These are phyloP conservation scores for Priceomyces castillae DNA, from an alignment of 805 yeast species.

Conservation along the genomic window DNA sequence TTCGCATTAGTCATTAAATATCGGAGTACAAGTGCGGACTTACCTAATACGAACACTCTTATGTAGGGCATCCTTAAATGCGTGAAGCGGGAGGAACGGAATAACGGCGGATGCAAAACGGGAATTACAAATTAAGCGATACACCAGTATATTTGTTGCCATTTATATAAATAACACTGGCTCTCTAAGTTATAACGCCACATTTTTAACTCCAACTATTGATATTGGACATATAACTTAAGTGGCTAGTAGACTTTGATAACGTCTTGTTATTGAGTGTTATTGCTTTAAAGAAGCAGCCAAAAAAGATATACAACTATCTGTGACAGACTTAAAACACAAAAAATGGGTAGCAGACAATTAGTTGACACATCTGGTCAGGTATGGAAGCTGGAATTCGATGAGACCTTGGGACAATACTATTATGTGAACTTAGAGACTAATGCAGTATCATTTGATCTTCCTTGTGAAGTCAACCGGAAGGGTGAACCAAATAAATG, in stretches of 20 bases:
- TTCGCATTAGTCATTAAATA: background rate
- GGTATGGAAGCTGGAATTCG: conserved; percentile 27
- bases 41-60: background rate
- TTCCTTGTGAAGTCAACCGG: conserved; percentile 42
- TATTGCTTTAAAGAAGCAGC: no score
- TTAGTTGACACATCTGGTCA: conserved; percentile 4
- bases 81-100: background rate
- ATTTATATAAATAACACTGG: no score
- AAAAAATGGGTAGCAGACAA: background rate
- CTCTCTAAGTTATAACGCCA: no score
- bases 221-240: no score
- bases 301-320: no score
- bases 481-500: conserved; percentile 3
- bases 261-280: no score
- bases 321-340: background rate
- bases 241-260: no score
- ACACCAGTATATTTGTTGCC: no score
- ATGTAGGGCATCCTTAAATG: no score
- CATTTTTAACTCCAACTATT: no score
- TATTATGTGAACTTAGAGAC: conserved; percentile 38
- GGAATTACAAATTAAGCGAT: background rate
- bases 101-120: conserved; percentile 1
- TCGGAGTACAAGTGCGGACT: background rate
- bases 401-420: conserved; percentile 36
- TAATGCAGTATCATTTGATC: conserved; percentile 40